Evolutionary conservation across 805 yeast genomes (phyloP).

Genomic region (Candida pseudofarinosa): DNA sequence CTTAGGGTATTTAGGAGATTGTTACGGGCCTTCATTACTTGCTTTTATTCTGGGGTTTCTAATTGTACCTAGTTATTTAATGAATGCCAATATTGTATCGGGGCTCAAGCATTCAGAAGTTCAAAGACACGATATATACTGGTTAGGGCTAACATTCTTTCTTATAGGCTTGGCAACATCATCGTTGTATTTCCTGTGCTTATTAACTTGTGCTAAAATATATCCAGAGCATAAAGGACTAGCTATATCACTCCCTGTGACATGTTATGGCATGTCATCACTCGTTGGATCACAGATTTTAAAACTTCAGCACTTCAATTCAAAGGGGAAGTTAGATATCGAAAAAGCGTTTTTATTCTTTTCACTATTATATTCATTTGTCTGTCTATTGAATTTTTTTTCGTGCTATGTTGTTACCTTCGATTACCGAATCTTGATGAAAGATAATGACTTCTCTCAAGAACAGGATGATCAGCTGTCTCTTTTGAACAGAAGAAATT

Average conservation of each 20-base stretch:
- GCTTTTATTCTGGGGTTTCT: slow-evolving; percentile 57
- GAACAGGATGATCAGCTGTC: slow-evolving; percentile 14
- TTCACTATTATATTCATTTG: slow-evolving; percentile 47
- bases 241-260: slow-evolving; percentile 84
- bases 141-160: slow-evolving; percentile 47
- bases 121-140: slow-evolving; percentile 11
- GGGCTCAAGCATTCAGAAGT: slow-evolving; percentile 1
- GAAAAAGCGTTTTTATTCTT: slow-evolving; percentile 50
- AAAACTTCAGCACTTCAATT: slow-evolving; percentile 37
- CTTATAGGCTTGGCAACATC: slow-evolving; percentile 71
- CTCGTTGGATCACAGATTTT: slow-evolving; percentile 65
- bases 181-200: slow-evolving; percentile 63
- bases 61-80: slow-evolving; percentile 65
- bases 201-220: slow-evolving; percentile 81
- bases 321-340: slow-evolving; percentile 38
- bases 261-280: slow-evolving; percentile 81
- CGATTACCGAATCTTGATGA: slow-evolving; percentile 33
- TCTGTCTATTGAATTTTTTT: slow-evolving; percentile 59
- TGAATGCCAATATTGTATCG: slow-evolving; percentile 22
- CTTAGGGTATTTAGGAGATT: slow-evolving; percentile 77
- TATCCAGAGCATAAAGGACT: slow-evolving; percentile 72
- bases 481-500: background rate
- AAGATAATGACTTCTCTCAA: slow-evolving; percentile 17
- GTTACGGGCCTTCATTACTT: slow-evolving; percentile 76
- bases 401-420: slow-evolving; percentile 63